Conservation (phyloP, 805 yeast genomes). For the Starmerella bacillaris region DNA sequence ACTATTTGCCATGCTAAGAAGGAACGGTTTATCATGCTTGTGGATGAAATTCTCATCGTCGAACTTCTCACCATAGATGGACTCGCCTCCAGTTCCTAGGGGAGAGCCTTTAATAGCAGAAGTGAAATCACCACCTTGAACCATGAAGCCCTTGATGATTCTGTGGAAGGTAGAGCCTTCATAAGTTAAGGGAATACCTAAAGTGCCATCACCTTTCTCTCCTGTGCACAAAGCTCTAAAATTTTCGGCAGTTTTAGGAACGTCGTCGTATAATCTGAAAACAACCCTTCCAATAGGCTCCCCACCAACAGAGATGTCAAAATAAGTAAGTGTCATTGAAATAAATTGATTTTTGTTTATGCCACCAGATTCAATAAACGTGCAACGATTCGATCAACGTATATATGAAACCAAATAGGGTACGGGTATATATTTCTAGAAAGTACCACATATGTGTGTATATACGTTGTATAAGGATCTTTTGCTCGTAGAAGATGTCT, state of each 20-base stretch:
- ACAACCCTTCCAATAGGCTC: conserved; percentile 55
- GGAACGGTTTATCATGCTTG: conserved; percentile 67
- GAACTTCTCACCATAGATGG: conserved; percentile 67
- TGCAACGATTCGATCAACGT: too few species aligned
- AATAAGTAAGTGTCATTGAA: conserved; percentile 9
- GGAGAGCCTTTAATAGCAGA: conserved; percentile 25
- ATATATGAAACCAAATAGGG: too few species aligned
- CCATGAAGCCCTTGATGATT: conserved; percentile 70
- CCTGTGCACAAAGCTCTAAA: conserved; percentile 82
- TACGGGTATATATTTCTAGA: too few species aligned
- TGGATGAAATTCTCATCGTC: conserved; percentile 76
- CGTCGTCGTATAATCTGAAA: conserved; percentile 50
- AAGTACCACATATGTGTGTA: too few species aligned
- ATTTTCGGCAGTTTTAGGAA: conserved; percentile 79
- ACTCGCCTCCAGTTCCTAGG: conserved; percentile 60
- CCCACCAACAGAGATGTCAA: conserved; percentile 64
- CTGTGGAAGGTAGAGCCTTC: conserved; percentile 87
- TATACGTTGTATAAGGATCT: too few species aligned
- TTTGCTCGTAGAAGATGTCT: too few species aligned
- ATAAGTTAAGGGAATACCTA: conserved; percentile 53
- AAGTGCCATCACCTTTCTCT: conserved; percentile 47
- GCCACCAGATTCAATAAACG: too few species aligned
- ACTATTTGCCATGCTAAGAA: conserved; percentile 91
- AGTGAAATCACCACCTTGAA: conserved; percentile 92
- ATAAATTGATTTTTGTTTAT: too few species aligned